phyloP scores from a whole-genome alignment of 2,329 filamentous ascomycete species.

The Phialocephala sp. region DNA sequence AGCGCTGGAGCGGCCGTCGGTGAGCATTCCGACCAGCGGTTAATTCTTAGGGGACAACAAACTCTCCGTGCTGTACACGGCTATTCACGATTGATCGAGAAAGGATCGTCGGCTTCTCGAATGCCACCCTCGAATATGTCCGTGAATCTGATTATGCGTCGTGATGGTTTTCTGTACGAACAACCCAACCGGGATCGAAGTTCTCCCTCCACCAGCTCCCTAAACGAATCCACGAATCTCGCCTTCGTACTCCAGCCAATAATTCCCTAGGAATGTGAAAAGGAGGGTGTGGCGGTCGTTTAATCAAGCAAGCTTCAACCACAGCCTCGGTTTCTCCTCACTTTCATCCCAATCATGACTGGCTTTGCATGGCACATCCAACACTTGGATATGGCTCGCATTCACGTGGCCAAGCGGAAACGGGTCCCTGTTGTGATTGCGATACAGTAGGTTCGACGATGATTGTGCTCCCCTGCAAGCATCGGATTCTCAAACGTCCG shows the following conservation, averaged over 20 bases:
- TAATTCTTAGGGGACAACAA: background rate
- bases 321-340: constrained; percentile 3
- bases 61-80: background rate
- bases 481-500: background rate
- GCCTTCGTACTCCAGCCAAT: constrained; percentile 1
- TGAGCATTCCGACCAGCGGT: background rate
- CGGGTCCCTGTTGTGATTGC: background rate
- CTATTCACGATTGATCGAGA: background rate
- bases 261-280: background rate
- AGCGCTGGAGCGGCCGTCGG: background rate
- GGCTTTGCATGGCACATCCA: too few species aligned
- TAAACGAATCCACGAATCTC: background rate
- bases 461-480: background rate
- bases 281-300: background rate
- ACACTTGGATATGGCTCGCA: background rate
- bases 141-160: background rate
- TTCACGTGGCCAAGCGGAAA: background rate
- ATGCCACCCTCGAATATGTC: background rate
- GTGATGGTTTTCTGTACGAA: background rate
- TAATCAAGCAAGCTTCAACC: background rate
- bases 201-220: too few species aligned
- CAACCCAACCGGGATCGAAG: background rate
- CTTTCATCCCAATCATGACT: background rate
- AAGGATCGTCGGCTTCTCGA: background rate
- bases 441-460: background rate